Evolutionary conservation across 345 rosid genomes (phyloP).

Genomic region (Mercurialis annua): DNA sequence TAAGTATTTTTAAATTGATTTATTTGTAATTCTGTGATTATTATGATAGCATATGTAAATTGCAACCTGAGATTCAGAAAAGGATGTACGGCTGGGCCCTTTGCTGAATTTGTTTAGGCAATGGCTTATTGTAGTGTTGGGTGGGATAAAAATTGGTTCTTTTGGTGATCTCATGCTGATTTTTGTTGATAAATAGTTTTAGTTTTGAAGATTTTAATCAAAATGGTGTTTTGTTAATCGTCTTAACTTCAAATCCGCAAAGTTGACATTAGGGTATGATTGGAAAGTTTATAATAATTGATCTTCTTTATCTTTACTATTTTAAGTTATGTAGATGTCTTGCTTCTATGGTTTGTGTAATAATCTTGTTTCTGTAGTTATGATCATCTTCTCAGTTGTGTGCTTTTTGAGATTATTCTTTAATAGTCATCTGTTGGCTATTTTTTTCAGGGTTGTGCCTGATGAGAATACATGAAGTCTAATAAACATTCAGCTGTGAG

Average conservation of each 20-base stretch:
- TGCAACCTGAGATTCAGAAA: no score
- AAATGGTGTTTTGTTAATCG: conserved; percentile 11
- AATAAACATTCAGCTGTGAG: conserved; percentile 21
- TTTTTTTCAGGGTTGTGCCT: conserved; percentile 35
- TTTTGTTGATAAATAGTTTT: conserved; percentile 15
- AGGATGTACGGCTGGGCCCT: no score
- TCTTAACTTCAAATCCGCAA: conserved; percentile 7
- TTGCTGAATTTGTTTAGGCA: no score
- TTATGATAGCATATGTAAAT: no score
- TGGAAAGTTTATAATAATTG: conserved; percentile 3
- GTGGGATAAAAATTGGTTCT: no score
- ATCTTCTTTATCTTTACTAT: neutral
- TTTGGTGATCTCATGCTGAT: conserved; percentile 20
- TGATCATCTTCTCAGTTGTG: neutral
- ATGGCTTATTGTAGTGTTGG: no score
- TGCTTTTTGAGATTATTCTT: neutral
- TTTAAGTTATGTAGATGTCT: neutral
- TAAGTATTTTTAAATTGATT: no score
- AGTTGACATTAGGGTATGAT: conserved; percentile 10
- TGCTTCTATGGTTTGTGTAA: neutral
- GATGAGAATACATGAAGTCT: conserved; percentile 24
- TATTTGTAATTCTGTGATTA: no score
- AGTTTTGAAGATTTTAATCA: conserved; percentile 12
- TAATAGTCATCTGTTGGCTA: conserved; percentile 19
- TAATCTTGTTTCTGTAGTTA: neutral